Base-by-base conservation (phyloP, 352 stramenopile species). In the Globisporangium nunn region DNA sequence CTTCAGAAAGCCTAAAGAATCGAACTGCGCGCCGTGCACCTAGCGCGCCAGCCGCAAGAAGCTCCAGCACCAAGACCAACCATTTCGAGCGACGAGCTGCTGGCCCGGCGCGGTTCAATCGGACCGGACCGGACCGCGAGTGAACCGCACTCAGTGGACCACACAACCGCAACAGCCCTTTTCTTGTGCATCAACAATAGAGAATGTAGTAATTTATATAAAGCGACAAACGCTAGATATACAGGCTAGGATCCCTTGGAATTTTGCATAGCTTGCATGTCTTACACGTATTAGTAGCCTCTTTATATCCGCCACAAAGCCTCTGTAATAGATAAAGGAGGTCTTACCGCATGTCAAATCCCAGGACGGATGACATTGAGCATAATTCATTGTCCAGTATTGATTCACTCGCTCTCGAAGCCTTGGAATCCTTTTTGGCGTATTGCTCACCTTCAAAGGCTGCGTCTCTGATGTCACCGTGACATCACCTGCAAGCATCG, bases 1-100 rank as follows among this genome's bases (percentile, higher is more conserved):
- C 77, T 88, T 90, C 75, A 71, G 75, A 89, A 85, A 86, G 69
- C 78, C 72, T 75, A 90, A 90, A 90, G 80, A 90, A 90, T 82
- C 80, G 77, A 88, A 90, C 75, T 84, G 63, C 50, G 30, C 61
- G 40, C 54, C 49, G 51, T 62, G 52, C 35, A 15, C 8, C 33
- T 12, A 3, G 35, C 35, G 35, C 35, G 35, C 6, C 10, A 11
- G 8, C 10, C 14, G 8, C 35, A 11, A 41, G 35, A 37, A 37
- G 33, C 33, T 37, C 33, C 33, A 37, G 33, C 33, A 23, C 33
- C 33, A 37, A 59, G 60, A 66, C 61, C 61, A 67, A 61, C 62
- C 62, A 65, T 68, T 68, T 61, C 30, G 23, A 23, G 23, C 23
- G 23, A 23, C 23, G 23, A 23, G 23, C 23, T 23, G 23, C 23